Evolutionary conservation across 83 land plant species (phyloP).

Genomic region (Diphasiastrum complanatum): DNA sequence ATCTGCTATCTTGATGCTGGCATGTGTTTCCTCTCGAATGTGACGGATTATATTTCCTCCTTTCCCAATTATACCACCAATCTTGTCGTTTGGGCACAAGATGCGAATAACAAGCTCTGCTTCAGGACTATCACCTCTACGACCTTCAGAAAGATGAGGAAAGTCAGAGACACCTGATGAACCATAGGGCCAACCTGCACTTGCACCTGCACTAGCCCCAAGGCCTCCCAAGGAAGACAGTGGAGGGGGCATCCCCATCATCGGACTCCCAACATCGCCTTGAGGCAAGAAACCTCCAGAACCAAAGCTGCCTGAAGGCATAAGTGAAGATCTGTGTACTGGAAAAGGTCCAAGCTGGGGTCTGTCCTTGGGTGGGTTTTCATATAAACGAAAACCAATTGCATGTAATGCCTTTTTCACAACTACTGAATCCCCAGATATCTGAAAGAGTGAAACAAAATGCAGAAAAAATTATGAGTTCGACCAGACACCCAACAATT

Average conservation of each 20-base stretch:
- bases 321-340: background rate
- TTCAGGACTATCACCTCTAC: slow-evolving; percentile 22
- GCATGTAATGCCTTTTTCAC: slow-evolving; percentile 19
- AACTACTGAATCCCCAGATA: slow-evolving; percentile 7
- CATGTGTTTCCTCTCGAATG: slow-evolving; percentile 48
- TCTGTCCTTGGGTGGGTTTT: slow-evolving; percentile 22
- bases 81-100: slow-evolving; percentile 49
- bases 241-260: background rate
- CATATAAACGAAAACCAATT: slow-evolving; percentile 9
- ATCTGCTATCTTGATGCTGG: slow-evolving; percentile 53
- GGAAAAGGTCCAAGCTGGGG: background rate
- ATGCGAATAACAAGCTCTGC: slow-evolving; percentile 39
- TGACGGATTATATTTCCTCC: slow-evolving; percentile 50
- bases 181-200: background rate
- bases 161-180: background rate
- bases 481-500: too few species aligned
- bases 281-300: background rate
- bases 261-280: background rate
- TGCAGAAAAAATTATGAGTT: too few species aligned
- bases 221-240: background rate
- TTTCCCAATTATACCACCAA: slow-evolving; percentile 60
- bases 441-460: background rate
- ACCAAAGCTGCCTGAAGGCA: too few species aligned
- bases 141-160: slow-evolving; percentile 12
- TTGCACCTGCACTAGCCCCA: background rate